Conservation (phyloP, 1,139 yeast genomes). For the Saccharomyces hybrid region DNA sequence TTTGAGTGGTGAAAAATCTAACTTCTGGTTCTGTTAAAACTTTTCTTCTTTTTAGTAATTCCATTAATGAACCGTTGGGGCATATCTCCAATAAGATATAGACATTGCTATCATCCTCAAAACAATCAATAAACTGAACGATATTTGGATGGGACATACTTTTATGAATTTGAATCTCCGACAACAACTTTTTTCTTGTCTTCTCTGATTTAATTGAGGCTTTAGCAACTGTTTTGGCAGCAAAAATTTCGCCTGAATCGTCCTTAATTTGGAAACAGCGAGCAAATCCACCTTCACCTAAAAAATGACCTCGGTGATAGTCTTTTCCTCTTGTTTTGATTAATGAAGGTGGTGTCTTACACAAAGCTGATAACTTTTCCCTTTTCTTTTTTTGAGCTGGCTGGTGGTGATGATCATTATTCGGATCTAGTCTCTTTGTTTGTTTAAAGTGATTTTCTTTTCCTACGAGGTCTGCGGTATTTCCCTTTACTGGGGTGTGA, state of each 20-base stretch:
- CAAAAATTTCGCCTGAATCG: slow-evolving; percentile 77
- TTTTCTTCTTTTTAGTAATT: slow-evolving; percentile 76
- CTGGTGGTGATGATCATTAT: slow-evolving; percentile 21
- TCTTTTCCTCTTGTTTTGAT: slow-evolving; percentile 87
- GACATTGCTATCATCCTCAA: slow-evolving; percentile 90
- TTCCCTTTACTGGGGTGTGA: slow-evolving; percentile 20
- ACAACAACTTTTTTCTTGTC: slow-evolving; percentile 78
- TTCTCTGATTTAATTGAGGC: slow-evolving; percentile 87
- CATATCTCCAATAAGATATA: slow-evolving; percentile 91
- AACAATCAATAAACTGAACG: slow-evolving; percentile 88
- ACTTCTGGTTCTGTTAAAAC: slow-evolving; percentile 86
- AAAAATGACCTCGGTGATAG: slow-evolving; percentile 80
- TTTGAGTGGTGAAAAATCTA: slow-evolving; percentile 82
- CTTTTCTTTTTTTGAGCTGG: slow-evolving; percentile 51
- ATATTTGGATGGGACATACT: slow-evolving; percentile 82
- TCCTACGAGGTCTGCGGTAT: slow-evolving; percentile 7
- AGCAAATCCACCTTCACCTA: slow-evolving; percentile 99
- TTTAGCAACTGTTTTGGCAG: slow-evolving; percentile 97
- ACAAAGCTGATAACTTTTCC: slow-evolving; percentile 75
- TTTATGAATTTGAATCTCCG: slow-evolving; percentile 93
- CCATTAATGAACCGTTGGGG: slow-evolving; percentile 90
- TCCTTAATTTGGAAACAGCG: slow-evolving; percentile 96
- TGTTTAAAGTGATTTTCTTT: slow-evolving; percentile 11
- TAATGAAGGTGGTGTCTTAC: slow-evolving; percentile 89
- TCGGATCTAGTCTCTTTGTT: slow-evolving; percentile 5